These are phyloP conservation scores for Fraxinus sp. DNA, from an alignment of 305 asterid genomes.

Conservation along the genomic window DNA sequence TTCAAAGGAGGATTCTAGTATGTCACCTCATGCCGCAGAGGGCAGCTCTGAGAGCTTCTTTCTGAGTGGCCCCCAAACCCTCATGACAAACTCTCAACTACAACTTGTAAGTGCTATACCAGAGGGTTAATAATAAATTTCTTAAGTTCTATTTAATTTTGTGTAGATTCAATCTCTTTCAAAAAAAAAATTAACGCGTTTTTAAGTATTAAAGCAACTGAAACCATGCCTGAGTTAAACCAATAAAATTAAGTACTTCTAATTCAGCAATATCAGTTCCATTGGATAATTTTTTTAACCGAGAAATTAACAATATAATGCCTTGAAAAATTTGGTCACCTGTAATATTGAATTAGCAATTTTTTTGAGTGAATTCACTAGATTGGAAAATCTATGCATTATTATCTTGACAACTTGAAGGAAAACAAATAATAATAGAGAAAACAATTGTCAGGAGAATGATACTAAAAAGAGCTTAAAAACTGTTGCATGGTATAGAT, in stretches of 20 bases:
- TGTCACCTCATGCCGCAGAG: slow-evolving; percentile 31
- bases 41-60: slow-evolving; percentile 77
- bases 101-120: background rate
- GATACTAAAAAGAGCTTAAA: background rate
- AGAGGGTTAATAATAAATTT: background rate
- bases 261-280: background rate
- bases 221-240: background rate
- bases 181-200: background rate
- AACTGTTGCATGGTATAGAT: background rate
- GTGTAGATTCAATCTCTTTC: background rate
- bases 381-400: background rate
- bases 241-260: background rate
- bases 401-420: background rate
- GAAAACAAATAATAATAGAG: background rate
- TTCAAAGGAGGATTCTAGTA: slow-evolving; percentile 37
- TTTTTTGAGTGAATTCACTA: background rate
- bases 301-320: background rate
- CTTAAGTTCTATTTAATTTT: background rate
- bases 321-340: background rate
- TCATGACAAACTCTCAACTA: slow-evolving; percentile 27
- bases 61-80: slow-evolving; percentile 72
- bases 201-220: background rate
- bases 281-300: background rate
- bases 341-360: background rate
- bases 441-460: background rate